phyloP scores from a whole-genome alignment of 768 basidiomycete genomes.

The Lentinula detonsa region DNA sequence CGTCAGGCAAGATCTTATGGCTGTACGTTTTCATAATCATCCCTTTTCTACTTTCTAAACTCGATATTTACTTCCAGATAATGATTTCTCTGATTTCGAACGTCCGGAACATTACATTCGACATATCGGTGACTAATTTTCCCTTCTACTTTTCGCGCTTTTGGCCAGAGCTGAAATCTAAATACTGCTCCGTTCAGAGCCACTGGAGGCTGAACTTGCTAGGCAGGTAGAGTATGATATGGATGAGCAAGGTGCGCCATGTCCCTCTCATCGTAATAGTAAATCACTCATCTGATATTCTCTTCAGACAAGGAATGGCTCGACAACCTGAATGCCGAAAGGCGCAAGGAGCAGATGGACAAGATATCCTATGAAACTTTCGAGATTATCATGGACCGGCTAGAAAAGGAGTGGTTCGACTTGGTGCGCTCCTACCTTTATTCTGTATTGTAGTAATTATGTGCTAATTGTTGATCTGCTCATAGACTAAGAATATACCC shows the following conservation, averaged over 20 bases:
- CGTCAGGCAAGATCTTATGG: conserved; percentile 62
- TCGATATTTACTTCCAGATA: conserved; percentile 22
- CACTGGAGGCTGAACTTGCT: conserved; percentile 86
- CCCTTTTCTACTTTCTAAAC: background rate
- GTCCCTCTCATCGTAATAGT: background rate
- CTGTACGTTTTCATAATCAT: conserved; percentile 41
- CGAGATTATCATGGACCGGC: conserved; percentile 93
- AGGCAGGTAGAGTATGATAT: conserved; percentile 98
- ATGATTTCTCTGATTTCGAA: conserved; percentile 66
- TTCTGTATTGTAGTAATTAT: background rate
- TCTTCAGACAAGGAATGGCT: conserved; percentile 90
- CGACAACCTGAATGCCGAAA: conserved; percentile 73
- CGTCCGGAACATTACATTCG: conserved; percentile 86
- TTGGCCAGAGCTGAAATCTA: background rate
- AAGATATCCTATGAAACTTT: conserved; percentile 79
- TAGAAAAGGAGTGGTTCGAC: conserved; percentile 99
- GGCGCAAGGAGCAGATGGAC: conserved; percentile 70
- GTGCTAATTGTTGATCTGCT: background rate
- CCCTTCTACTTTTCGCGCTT: background rate
- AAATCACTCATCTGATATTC: background rate
- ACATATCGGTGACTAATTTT: conserved; percentile 63
- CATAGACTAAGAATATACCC: conserved; percentile 87
- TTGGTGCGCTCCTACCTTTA: conserved; percentile 48
- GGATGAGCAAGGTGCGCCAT: conserved; percentile 86
- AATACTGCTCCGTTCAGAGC: conserved; percentile 44